Base-by-base conservation (phyloP, 306 rosid species). In the Vigna nakashimae region DNA sequence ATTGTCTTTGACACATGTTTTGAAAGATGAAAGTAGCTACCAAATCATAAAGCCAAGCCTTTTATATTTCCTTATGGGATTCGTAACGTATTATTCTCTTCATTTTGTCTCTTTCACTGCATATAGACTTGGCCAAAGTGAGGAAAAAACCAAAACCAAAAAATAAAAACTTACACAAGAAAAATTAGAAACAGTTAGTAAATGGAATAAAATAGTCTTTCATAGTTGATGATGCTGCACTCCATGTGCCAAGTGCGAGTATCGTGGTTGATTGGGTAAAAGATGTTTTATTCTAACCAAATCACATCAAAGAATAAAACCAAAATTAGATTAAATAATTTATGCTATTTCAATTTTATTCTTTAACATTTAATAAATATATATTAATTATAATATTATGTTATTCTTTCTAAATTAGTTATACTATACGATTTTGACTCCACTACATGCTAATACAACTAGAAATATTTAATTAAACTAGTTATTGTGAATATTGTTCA, bases 221-320 rank as follows among this genome's bases (percentile, higher is more conserved):
- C 38, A 32, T 34, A 13, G 18, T 48, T 65, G 18, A 34, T 11
- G 9, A 30, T 56, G 55, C 7, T 58, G 62, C 45, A 38, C 1
- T 30, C 4, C 77, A 79, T 59, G 77, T 79, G 71, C 77, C 3
- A 58, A 48, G 40, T 48, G 71, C 43, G 70, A 30, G 52, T 55
- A 20, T 36, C 3, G 30, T 18, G 71, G 77, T 69, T 58, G 43
- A 63, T 5, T 32, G 36, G 17, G 49, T 26, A 77, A 62, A 63
- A 38, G 14, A 53, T 43, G 24, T 63, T 13, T 5, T 64, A 42
- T 24, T 42, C 28, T 62, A 64, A 65, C 60, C 26, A 26, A 7
- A 38, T 71, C 73, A 60, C 77, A 79, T 62, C 77, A 59, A 20
- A 49, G 24, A 46, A 45, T 45, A 1, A 34, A 18, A 34, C 8